Conservation (phyloP, 805 yeast genomes). For the Danielozyma ontarioensis region DNA sequence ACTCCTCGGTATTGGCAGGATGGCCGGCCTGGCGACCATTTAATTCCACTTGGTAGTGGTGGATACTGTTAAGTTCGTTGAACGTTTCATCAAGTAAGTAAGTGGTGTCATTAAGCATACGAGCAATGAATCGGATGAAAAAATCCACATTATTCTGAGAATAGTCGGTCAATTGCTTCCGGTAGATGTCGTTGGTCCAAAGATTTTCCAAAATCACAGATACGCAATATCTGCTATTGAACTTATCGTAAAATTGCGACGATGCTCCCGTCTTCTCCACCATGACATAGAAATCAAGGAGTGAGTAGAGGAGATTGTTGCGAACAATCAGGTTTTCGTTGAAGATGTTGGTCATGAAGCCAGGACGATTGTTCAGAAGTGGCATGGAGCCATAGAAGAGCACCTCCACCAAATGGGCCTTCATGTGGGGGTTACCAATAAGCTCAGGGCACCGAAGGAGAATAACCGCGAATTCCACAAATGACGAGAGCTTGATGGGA, state of each 20-base stretch:
- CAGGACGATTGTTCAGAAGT: conserved; percentile 52
- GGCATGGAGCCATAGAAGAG: conserved; percentile 71
- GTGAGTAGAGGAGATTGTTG: conserved; percentile 69
- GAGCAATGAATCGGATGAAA: conserved; percentile 86
- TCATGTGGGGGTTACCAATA: conserved; percentile 89
- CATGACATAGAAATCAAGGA: conserved; percentile 87
- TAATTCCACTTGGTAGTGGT: conserved; percentile 63
- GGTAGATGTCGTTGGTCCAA: conserved; percentile 71
- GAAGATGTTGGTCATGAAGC: conserved; percentile 66
- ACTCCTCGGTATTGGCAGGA: conserved; percentile 30
- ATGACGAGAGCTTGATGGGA: conserved; percentile 45
- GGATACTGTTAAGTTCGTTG: conserved; percentile 72
- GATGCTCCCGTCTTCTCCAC: conserved; percentile 95
- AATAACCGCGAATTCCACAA: conserved; percentile 68
- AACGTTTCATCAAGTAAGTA: conserved; percentile 88
- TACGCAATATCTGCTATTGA: conserved; percentile 83
- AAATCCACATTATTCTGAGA: conserved; percentile 70
- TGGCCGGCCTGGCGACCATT: conserved; percentile 38
- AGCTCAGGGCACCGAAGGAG: conserved; percentile 80
- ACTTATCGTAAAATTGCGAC: conserved; percentile 93
- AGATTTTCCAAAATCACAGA: conserved; percentile 76
- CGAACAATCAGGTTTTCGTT: conserved; percentile 57
- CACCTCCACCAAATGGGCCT: conserved; percentile 76
- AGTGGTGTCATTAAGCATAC: conserved; percentile 92
- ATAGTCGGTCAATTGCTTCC: conserved; percentile 62